phyloP scores from a whole-genome alignment of 352 stramenopile species.

The Pythium diclinum region DNA sequence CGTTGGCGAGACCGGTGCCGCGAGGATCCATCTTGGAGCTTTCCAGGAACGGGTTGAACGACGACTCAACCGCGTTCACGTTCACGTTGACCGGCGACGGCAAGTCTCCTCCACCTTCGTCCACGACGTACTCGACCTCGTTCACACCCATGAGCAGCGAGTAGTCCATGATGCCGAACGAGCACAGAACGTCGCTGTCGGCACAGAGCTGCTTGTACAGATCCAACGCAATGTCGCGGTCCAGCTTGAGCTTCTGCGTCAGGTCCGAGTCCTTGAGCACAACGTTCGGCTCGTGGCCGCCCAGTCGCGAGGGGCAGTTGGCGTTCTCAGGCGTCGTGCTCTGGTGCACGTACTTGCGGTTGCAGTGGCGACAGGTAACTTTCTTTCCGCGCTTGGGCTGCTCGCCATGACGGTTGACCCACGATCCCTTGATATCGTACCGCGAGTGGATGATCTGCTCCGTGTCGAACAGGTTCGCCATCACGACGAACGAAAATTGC shows the following conservation, averaged over 20 bases:
- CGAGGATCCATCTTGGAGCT: conserved; percentile 65
- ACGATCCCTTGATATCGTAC: conserved; percentile 91
- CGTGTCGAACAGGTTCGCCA: conserved; percentile 91
- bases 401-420: conserved; percentile 83
- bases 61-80: conserved; percentile 13
- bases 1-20: conserved; percentile 27
- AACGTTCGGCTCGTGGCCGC: conserved; percentile 85
- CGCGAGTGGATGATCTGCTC: conserved; percentile 83
- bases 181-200: conserved; percentile 81
- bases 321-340: conserved; percentile 60
- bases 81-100: conserved; percentile 31
- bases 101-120: conserved; percentile 55
- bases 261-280: conserved; percentile 89
- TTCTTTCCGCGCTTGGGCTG: conserved; percentile 84
- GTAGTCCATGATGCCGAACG: conserved; percentile 92
- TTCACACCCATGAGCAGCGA: conserved; percentile 89
- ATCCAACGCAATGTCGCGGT: conserved; percentile 61
- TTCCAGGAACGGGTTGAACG: conserved; percentile 64
- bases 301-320: conserved; percentile 70
- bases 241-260: conserved; percentile 86
- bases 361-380: conserved; percentile 88
- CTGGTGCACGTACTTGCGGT: conserved; percentile 79
- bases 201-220: conserved; percentile 75
- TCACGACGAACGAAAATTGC: conserved; percentile 91
- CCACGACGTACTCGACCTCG: conserved; percentile 85